Evolutionary conservation across 2,329 filamentous ascomycete species (phyloP).

Genomic region (Microdochium trichocladiopsis): DNA sequence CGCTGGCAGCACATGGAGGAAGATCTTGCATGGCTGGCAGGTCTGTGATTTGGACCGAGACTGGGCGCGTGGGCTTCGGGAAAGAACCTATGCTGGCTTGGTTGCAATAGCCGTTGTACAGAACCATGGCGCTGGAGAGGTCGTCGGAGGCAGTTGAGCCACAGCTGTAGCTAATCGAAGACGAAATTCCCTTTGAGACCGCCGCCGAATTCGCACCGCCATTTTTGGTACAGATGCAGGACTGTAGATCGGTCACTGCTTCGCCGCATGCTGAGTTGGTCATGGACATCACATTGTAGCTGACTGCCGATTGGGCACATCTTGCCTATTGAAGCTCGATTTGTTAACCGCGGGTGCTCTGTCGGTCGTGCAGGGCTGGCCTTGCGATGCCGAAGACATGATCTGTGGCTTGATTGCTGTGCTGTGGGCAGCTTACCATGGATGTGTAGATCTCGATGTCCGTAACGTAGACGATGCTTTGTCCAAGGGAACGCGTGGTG

Average conservation of each 20-base stretch:
- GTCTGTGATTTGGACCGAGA: conserved; percentile 43
- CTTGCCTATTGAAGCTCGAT: conserved; percentile 30
- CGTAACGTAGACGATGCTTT: conserved; percentile 21
- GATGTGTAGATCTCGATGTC: conserved; percentile 21
- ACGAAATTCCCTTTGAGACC: conserved; percentile 29
- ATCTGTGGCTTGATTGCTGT: background rate
- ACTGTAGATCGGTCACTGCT: conserved; percentile 36
- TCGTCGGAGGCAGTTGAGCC: conserved; percentile 39
- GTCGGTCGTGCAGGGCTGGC: background rate
- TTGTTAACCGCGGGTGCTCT: background rate
- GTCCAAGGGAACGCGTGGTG: conserved; percentile 8
- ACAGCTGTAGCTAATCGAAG: conserved; percentile 33
- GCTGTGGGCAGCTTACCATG: conserved; percentile 12
- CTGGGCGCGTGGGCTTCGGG: conserved; percentile 31
- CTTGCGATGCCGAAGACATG: too few species aligned
- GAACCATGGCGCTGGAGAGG: conserved; percentile 35
- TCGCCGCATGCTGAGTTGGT: conserved; percentile 36
- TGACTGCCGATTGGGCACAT: conserved; percentile 39
- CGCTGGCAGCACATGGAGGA: conserved; percentile 33
- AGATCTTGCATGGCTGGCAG: conserved; percentile 33
- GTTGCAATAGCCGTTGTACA: conserved; percentile 41
- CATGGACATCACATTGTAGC: conserved; percentile 32
- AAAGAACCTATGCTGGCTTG: conserved; percentile 30
- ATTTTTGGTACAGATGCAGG: conserved; percentile 45
- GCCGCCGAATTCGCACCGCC: conserved; percentile 23